Evolutionary conservation across 768 basidiomycete species (phyloP), one percentile per base, ranked within the genome.

Genomic region (Strobilomyces confusus): DNA sequence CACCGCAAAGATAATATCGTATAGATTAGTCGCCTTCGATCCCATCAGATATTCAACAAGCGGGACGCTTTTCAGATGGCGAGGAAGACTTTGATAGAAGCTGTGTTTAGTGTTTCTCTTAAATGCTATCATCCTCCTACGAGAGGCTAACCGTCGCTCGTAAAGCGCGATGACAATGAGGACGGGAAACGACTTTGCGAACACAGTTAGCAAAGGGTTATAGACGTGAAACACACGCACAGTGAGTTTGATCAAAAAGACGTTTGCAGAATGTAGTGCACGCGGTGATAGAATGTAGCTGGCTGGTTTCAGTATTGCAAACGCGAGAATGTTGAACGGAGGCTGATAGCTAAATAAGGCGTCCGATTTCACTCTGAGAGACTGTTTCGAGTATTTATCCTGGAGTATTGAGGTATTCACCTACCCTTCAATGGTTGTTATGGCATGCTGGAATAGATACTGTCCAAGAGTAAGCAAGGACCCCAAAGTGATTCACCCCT

Each of bases 261-360:
- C 92, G 59, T 95, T 95, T 33, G 80, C 73, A 2, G 85, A 78
- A 63, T 97, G 94, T n/a, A 95, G 72, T 11, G 81, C 77, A 34
- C 90, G 80, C 3, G 92, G 90, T 4, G 85, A 78, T 15, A 92
- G 70, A 37, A 90, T 62, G 69, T 79, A 94, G 58, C 85, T 86
- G 23, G 86, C 76, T 13, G 93, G 91, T 65, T 89, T 87, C 45
- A 95, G 78, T 52, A 95, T 75, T 26, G 83, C 52, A 66, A 93
- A 85, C 2, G 94, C 94, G 19, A 89, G 72, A 19, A 92, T 73
- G 62, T 91, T 92, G 78, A 92, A 92, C 1, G 93, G 93, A 2
- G 90, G 91, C 59, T 93, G 89, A 62, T 97, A 95, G 44, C 87
- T 92, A 73, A 95, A 92, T 17, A 97, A 75, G 1, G 89, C 89